Base-by-base conservation (phyloP, 2,329 filamentous ascomycete genomes). In the Colletotrichum camelliae region DNA sequence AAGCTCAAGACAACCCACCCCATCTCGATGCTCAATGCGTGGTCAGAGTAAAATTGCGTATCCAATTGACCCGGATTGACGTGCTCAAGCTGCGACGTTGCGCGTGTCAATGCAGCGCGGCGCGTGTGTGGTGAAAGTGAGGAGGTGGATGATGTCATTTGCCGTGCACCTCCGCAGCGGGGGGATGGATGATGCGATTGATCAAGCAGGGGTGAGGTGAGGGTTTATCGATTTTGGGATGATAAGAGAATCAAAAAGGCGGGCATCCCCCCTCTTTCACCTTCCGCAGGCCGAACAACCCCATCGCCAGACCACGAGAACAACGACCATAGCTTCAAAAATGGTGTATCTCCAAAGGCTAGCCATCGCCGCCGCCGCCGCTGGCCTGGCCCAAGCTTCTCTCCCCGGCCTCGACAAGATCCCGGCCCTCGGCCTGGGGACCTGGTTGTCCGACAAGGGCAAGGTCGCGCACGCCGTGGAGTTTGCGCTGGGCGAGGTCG, bases 381-480 rank as follows among this genome's bases (percentile, higher is more conserved):
- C 57, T 13, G 74, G 74, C 7, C 29, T 76, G 64, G 74, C 64
- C 48, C 64, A 60, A 27, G 74, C 69, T 64, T 62, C 73, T 2
- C 70, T 68, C 7, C 58, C 73, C 24, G 64, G 74, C 33, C 35
- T 76, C 7, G 57, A 67, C 21, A 27, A 43, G 10, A 76, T 76
- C 27, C 74, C 74, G 1, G 37, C 74, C 31, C 39, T 76, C 3
- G 74, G 74, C 3, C 27, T 76, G 7, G 91, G 92, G 79, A 93
- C 92, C 75, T 94, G 92, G 92, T 91, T 94, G 83, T 88, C 91
- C 9, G 86, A 86, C 4, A 87, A 90, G 1, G 91, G 90, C 66
- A 86, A 92, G 81, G 91, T 93, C 69, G 86, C 88, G 67, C 83
- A 84, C 1, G 92, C 92, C 27, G 92, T 94, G 29, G 84, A 87